Conservation (phyloP, 257 asterid species). For the Ballota nigra region DNA sequence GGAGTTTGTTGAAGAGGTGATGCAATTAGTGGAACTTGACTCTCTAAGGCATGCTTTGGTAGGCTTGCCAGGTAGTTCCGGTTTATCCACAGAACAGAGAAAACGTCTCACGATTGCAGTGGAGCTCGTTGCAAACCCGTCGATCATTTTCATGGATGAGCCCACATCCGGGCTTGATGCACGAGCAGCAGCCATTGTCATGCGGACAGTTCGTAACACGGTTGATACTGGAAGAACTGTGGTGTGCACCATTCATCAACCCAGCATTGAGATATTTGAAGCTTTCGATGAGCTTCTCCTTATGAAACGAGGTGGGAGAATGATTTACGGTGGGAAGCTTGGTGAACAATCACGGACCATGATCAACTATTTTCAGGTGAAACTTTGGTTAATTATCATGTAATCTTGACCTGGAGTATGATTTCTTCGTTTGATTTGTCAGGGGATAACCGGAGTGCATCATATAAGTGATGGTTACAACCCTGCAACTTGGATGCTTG, state of each 20-base stretch:
- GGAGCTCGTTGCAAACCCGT: conserved; percentile 94
- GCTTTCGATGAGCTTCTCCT: conserved; percentile 95
- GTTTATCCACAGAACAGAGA: conserved; percentile 93
- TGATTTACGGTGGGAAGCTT: conserved; percentile 89
- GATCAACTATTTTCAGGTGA: conserved; percentile 82
- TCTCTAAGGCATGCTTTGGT: conserved; percentile 74
- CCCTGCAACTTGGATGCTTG: conserved; percentile 98
- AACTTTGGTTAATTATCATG: not conserved
- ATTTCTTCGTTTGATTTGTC: conserved; percentile 5
- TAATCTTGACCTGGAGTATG: not conserved
- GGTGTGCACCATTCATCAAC: conserved; percentile 97
- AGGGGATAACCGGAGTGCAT: conserved; percentile 60
- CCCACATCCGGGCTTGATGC: conserved; percentile 98
- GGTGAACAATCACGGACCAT: conserved; percentile 72
- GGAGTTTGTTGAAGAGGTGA: conserved; percentile 91
- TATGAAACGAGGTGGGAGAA: conserved; percentile 91
- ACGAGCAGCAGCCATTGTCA: conserved; percentile 97
- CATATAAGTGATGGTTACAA: conserved; percentile 67
- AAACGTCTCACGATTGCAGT: conserved; percentile 93
- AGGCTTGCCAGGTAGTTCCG: conserved; percentile 82
- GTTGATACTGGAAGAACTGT: conserved; percentile 97
- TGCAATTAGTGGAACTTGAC: conserved; percentile 81
- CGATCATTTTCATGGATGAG: conserved; percentile 94
- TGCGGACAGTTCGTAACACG: conserved; percentile 94
- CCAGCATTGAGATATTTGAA: conserved; percentile 91